A percentile compares a stretch with the other conserved stretches of the same genome.
These are phyloP conservation scores for Boletus fagicola DNA, from an alignment of 768 basidiomycete genomes.

Conservation along the genomic window DNA sequence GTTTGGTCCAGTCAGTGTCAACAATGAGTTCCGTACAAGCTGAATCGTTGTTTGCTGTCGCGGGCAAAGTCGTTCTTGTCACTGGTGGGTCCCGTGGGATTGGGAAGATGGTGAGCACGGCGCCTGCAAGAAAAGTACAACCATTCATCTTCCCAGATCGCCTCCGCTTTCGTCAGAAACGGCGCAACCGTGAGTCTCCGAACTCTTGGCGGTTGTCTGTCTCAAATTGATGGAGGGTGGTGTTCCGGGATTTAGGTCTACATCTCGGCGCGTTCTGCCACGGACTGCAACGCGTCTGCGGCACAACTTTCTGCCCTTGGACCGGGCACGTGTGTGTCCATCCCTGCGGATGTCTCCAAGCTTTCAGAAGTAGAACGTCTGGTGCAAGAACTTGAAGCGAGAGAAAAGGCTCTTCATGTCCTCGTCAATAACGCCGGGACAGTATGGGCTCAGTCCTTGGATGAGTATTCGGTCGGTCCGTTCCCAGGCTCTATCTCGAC, in stretches of 20 bases:
- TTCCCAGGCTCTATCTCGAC: conserved; percentile 3
- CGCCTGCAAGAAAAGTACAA: background rate
- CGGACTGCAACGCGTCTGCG: conserved; percentile 52
- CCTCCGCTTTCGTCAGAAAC: conserved; percentile 59
- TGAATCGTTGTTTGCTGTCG: conserved; percentile 47
- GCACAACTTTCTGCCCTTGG: conserved; percentile 51
- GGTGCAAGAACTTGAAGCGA: conserved; percentile 46
- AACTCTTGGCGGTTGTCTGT: background rate
- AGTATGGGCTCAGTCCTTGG: conserved; percentile 49
- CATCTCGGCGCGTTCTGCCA: conserved; percentile 56
- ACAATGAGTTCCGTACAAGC: conserved; percentile 39
- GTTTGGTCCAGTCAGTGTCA: background rate
- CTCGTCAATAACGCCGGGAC: conserved; percentile 67
- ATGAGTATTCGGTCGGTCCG: conserved; percentile 43
- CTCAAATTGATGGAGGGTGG: conserved; percentile 4
- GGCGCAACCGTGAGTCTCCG: conserved; percentile 48
- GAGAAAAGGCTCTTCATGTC: conserved; percentile 54
- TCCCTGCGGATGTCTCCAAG: conserved; percentile 55
- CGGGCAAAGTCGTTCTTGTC: conserved; percentile 54
- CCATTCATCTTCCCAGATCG: conserved; percentile 44
- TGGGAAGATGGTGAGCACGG: conserved; percentile 54
- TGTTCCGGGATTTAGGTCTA: conserved; percentile 43
- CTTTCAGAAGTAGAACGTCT: conserved; percentile 53
- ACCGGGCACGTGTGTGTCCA: conserved; percentile 50
- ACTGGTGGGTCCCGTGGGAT: conserved; percentile 68